phyloP scores from a whole-genome alignment of 2,329 filamentous ascomycete genomes.

The Rutstroemia sp. region DNA sequence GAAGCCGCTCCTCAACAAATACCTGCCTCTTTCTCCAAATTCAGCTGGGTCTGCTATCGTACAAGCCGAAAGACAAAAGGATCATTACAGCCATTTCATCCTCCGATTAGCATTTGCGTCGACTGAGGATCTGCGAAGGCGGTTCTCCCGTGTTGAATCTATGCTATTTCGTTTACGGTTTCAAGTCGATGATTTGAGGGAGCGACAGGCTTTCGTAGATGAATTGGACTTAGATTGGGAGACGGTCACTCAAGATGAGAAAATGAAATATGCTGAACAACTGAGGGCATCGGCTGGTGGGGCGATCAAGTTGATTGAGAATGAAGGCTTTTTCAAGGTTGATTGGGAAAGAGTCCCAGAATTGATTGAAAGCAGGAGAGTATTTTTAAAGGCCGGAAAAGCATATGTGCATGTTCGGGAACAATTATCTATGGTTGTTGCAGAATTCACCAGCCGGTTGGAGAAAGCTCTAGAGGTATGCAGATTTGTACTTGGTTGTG shows the following conservation, averaged over 20 bases:
- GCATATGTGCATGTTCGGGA: slow-evolving; percentile 86
- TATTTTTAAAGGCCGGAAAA: slow-evolving; percentile 72
- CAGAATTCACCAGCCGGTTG: slow-evolving; percentile 73
- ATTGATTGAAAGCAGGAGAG: slow-evolving; percentile 70
- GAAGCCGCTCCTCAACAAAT: slow-evolving; percentile 79
- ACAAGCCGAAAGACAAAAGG: slow-evolving; percentile 74
- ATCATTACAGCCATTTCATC: slow-evolving; percentile 98
- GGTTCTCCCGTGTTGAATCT: slow-evolving; percentile 81
- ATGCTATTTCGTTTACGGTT: slow-evolving; percentile 83
- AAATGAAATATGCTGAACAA: slow-evolving; percentile 34
- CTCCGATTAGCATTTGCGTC: slow-evolving; percentile 85
- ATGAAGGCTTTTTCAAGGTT: slow-evolving; percentile 91
- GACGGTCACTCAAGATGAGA: slow-evolving; percentile 71
- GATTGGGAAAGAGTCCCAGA: slow-evolving; percentile 93
- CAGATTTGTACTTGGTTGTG: neutral
- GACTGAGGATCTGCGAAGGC: slow-evolving; percentile 80
- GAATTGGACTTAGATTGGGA: slow-evolving; percentile 80
- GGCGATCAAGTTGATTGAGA: slow-evolving; percentile 47
- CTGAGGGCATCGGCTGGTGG: slow-evolving; percentile 28
- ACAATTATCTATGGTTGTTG: slow-evolving; percentile 81
- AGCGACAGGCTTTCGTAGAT: slow-evolving; percentile 69
- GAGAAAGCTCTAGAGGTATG: slow-evolving; percentile 76
- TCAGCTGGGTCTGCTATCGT: slow-evolving; percentile 54
- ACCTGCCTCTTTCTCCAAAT: slow-evolving; percentile 72
- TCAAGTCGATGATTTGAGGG: slow-evolving; percentile 64